phyloP scores from a whole-genome alignment of 371 early-diverging fungal genomes.

The Syncephalastrum racemosum region DNA sequence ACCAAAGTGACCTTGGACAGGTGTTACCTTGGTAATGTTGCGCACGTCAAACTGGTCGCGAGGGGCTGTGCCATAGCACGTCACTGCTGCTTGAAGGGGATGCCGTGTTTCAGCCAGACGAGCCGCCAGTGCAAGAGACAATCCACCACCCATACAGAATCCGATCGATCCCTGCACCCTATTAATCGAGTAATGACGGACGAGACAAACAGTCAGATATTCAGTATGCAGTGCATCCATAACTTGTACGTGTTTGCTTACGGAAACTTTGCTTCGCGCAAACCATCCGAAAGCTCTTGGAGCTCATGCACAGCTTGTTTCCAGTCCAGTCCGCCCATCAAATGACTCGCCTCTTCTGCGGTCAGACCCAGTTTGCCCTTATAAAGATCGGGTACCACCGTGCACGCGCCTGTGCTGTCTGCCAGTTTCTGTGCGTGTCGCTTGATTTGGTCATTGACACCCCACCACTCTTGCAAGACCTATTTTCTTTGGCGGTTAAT shows the following conservation, averaged over 20 bases:
- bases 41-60: slow-evolving; percentile 32
- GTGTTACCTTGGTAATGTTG: slow-evolving; percentile 35
- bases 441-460: slow-evolving; percentile 45
- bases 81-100: slow-evolving; percentile 39
- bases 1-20: slow-evolving; percentile 54
- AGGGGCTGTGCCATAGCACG: slow-evolving; percentile 53
- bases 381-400: slow-evolving; percentile 50
- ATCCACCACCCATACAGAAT: slow-evolving; percentile 55
- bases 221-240: not conserved
- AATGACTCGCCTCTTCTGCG: slow-evolving; percentile 49
- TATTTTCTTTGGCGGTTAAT: not conserved
- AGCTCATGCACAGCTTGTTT: slow-evolving; percentile 33
- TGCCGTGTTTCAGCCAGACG: slow-evolving; percentile 19
- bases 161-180: slow-evolving; percentile 43
- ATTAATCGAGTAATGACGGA: not conserved
- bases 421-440: slow-evolving; percentile 48
- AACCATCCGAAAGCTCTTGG: slow-evolving; percentile 16
- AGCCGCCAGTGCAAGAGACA: slow-evolving; percentile 42
- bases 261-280: slow-evolving; percentile 24
- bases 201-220: not conserved
- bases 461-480: slow-evolving; percentile 42
- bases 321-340: slow-evolving; percentile 54
- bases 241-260: not conserved
- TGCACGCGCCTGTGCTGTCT: slow-evolving; percentile 41
- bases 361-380: slow-evolving; percentile 45